Evolutionary conservation across 805 yeast species (phyloP).

Genomic region (Saccharomyces mikatae): DNA sequence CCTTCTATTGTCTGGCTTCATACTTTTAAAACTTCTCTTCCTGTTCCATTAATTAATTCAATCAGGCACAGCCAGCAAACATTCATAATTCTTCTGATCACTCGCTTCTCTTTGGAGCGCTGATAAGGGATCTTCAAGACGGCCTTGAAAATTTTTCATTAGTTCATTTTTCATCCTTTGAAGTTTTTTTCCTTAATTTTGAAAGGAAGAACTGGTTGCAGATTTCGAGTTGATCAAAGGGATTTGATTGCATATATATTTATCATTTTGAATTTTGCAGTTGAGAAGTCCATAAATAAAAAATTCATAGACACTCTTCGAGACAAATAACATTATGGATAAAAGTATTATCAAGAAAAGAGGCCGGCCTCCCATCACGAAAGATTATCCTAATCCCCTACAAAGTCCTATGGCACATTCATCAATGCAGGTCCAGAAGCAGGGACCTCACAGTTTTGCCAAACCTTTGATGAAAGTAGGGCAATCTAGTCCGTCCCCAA

Average conservation of each 20-base stretch:
- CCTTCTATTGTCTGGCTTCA: background rate
- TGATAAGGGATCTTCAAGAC: background rate
- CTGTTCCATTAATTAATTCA: background rate
- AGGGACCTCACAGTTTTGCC: slow-evolving; percentile 21
- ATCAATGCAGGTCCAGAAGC: slow-evolving; percentile 28
- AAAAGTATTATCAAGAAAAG: slow-evolving; percentile 15
- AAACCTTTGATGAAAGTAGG: slow-evolving; percentile 31
- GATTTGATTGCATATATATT: background rate
- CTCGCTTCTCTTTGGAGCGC: background rate
- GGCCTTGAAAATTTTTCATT: background rate
- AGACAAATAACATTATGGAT: background rate
- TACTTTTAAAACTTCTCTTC: background rate
- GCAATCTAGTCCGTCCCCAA: slow-evolving; percentile 21
- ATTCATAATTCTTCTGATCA: background rate
- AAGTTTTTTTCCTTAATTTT: background rate
- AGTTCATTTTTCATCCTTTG: background rate
- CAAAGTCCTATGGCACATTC: slow-evolving; percentile 32
- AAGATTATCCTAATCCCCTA: slow-evolving; percentile 29
- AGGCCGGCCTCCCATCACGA: slow-evolving; percentile 32
- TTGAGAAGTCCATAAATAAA: background rate
- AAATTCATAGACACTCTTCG: background rate
- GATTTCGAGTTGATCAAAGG: background rate
- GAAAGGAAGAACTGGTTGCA: background rate
- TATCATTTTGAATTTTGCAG: background rate
- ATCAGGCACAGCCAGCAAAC: background rate